Evolutionary conservation across 2,329 filamentous ascomycete genomes (phyloP).

Genomic region (Colletotrichum tamarilloi): DNA sequence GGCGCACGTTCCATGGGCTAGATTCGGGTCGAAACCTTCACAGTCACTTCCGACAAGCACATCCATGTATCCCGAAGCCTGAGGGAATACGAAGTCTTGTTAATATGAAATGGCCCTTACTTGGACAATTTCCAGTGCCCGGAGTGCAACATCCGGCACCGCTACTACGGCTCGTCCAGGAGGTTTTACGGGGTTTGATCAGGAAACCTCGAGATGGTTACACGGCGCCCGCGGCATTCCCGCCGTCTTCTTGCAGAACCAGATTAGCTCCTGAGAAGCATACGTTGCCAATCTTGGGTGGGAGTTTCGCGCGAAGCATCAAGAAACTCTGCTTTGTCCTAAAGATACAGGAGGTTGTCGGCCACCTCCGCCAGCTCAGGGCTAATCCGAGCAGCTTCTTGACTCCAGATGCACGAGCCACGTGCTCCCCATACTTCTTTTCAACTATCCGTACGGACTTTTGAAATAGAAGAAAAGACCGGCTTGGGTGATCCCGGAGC

Average conservation of each 20-base stretch:
- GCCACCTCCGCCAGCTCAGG: neutral
- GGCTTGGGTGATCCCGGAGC: slow-evolving; percentile 18
- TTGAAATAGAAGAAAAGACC: neutral
- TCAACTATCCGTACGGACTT: slow-evolving; percentile 3
- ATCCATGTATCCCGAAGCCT: neutral
- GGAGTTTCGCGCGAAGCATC: neutral
- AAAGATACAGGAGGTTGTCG: neutral
- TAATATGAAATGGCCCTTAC: neutral
- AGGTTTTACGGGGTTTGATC: neutral
- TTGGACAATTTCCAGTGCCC: neutral
- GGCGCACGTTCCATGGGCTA: neutral
- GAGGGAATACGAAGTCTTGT: neutral
- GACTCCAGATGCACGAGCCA: slow-evolving; percentile 10
- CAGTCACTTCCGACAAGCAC: neutral
- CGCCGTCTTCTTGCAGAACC: neutral
- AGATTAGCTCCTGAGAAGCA: neutral
- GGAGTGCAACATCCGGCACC: neutral
- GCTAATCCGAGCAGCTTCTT: neutral
- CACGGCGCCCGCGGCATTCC: neutral
- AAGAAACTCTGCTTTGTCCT: neutral
- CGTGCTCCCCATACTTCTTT: slow-evolving; percentile 21
- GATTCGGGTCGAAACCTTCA: neutral
- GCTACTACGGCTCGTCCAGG: neutral
- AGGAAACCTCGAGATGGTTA: neutral
- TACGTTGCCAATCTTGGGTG: neutral